Base-by-base conservation (phyloP, 176 grass and related monocot genomes). In the Coix lacrymajobi region DNA sequence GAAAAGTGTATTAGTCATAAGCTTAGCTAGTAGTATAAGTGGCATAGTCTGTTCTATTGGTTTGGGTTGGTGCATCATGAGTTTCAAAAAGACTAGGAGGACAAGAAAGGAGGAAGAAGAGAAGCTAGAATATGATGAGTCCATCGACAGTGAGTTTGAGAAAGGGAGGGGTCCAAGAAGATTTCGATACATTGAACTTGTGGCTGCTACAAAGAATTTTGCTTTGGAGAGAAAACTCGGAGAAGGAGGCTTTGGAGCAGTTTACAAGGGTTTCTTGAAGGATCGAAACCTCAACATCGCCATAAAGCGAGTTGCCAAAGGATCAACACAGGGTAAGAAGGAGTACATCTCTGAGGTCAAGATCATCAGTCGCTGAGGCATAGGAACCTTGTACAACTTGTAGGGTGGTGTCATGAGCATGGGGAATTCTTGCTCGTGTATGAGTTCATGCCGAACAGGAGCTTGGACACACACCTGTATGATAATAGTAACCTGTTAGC, bases 321-420 rank as follows among this genome's bases (percentile, higher is more conserved):
- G 87, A 58, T 89, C 83, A 1, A 85, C 74, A 16, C 92, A 94
- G 68, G 89, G 92, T 13, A 87, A 79, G 67, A 91, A 94, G 84
- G 92, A 94, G 89, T 94, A 91, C 33, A 58, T 91, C 78, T 91
- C 92, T 33, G 92, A 94, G 81, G 92, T 94, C 36, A 91, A 85
- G 87, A 91, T 94, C 84, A 94, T 94, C 31, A 91, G 92, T 69
- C 75, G 31, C 32, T 94, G 62, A 82, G 92, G 73, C 92, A 94
- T 64, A 85, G 92, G 16, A 89, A 94, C 36, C 87, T 94, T 25
- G 89, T 94, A 20, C 89, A 89, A 20, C 84, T 94, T 72, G 87
- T 87, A 17, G 92, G 92, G 30, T 94, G 89, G 87, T 94, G 89
- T 77, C 92, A 94, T 44, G 87, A 89, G 25, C 77, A 77, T 0